These are phyloP conservation scores for Rhizopogon vinicolor DNA, from an alignment of 768 basidiomycete genomes.

Conservation along the genomic window DNA sequence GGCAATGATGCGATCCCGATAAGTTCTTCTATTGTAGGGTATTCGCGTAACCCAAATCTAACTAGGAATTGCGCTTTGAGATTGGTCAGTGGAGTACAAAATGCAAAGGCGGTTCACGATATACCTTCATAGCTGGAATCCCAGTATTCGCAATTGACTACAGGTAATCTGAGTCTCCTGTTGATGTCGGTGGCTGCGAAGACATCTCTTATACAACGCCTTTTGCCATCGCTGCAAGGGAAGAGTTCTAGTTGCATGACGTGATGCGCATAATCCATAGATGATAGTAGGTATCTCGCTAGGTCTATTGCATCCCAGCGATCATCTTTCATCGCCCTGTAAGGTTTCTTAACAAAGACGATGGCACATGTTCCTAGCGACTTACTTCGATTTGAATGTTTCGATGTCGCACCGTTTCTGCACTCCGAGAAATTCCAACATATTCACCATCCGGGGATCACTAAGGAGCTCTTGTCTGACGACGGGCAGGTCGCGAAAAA, in stretches of 20 bases:
- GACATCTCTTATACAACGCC: background rate
- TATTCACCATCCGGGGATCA: background rate
- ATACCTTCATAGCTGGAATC: background rate
- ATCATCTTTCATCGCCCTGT: background rate
- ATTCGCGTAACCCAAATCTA: background rate
- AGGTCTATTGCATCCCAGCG: background rate
- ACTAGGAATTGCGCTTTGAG: background rate
- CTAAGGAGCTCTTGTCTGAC: slow-evolving; percentile 29
- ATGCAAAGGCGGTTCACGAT: background rate
- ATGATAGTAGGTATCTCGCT: background rate
- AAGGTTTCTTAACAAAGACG: background rate
- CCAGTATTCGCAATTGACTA: background rate
- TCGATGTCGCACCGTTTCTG: background rate
- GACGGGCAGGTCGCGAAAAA: slow-evolving; percentile 83
- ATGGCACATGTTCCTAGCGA: background rate
- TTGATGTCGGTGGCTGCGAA: background rate
- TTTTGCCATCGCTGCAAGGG: background rate
- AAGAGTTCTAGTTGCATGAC: background rate
- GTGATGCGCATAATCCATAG: background rate
- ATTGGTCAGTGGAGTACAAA: background rate
- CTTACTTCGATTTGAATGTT: background rate
- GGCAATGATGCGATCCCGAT: background rate
- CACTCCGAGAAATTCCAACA: background rate
- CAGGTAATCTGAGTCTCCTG: background rate
- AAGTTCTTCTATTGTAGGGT: background rate